Evolutionary conservation across 345 rosid species (phyloP).

Genomic region (Gossypium herbaceum): DNA sequence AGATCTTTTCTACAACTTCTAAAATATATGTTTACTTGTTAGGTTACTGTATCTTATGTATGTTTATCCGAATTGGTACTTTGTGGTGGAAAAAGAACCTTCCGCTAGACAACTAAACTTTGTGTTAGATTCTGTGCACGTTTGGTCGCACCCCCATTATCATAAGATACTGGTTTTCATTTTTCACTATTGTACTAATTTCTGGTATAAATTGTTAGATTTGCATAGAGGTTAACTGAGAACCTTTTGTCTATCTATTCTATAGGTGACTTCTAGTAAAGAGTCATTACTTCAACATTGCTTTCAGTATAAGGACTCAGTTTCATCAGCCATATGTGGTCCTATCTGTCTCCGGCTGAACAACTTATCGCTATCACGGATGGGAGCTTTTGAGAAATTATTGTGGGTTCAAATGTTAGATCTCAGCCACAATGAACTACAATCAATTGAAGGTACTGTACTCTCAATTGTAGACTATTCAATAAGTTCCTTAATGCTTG

Average conservation of each 20-base stretch:
- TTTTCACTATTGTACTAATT: background rate
- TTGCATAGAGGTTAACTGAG: background rate
- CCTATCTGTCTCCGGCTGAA: conserved; percentile 58
- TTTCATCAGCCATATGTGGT: conserved; percentile 21
- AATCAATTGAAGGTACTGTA: conserved; percentile 69
- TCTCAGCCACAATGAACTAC: conserved; percentile 79
- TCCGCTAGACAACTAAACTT: background rate
- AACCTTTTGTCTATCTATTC: conserved; percentile 35
- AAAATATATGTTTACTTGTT: conserved; percentile 1
- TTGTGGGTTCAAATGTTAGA: conserved; percentile 92
- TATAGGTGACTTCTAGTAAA: conserved; percentile 64
- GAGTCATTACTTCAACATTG: conserved; percentile 51
- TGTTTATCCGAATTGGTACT: background rate
- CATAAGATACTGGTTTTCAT: background rate
- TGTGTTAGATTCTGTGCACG: background rate
- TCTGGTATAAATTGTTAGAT: background rate
- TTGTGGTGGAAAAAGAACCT: background rate
- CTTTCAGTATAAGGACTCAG: conserved; percentile 36
- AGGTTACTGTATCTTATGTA: background rate
- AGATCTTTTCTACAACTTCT: background rate
- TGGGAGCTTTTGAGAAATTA: conserved; percentile 63
- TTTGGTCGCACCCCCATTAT: background rate
- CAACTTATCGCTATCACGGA: conserved; percentile 64
- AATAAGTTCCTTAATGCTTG: background rate
- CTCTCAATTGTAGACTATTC: background rate